Evolutionary conservation across 352 stramenopile species (phyloP).

Genomic region (Bremia lactucae): DNA sequence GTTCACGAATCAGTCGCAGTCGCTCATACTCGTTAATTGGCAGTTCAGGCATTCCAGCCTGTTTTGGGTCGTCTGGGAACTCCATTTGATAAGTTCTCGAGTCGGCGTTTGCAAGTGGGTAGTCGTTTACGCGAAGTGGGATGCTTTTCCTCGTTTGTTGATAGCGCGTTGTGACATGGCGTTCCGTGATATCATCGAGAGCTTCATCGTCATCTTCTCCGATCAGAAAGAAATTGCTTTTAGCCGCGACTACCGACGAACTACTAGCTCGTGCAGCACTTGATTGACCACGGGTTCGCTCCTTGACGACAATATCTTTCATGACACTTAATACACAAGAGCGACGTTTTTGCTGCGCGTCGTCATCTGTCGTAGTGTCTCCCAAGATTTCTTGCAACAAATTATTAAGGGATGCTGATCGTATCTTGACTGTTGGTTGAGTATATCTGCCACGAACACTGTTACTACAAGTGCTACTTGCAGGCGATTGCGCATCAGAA

Average conservation of each 20-base stretch:
- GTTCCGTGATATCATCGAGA: conserved; percentile 1
- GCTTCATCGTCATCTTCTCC: conserved; percentile 8
- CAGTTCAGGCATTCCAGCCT: conserved; percentile 21
- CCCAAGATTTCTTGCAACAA: conserved; percentile 26
- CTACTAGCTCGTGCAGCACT: conserved; percentile 13
- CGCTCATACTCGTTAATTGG: conserved; percentile 37
- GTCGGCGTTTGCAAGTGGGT: conserved; percentile 35
- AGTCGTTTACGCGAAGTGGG: conserved; percentile 20
- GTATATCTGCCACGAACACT: conserved; percentile 10
- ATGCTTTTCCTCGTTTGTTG: conserved; percentile 12
- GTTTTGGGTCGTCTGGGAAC: conserved; percentile 20
- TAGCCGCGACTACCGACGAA: conserved; percentile 3
- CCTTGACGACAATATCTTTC: conserved; percentile 31
- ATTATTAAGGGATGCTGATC: conserved; percentile 20
- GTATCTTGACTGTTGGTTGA: conserved; percentile 13
- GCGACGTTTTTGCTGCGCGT: conserved; percentile 19
- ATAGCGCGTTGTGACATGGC: conserved; percentile 12
- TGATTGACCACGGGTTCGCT: conserved; percentile 19
- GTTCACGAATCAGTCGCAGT: conserved; percentile 33
- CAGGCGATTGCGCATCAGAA: conserved; percentile 10
- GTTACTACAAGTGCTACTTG: conserved; percentile 10
- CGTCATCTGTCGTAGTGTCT: conserved; percentile 11
- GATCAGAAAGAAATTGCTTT: conserved; percentile 7
- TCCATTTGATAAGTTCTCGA: conserved; percentile 35
- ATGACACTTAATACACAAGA: conserved; percentile 30